These are phyloP conservation scores for Salix suchowensis DNA, from an alignment of 345 rosid genomes.

Conservation along the genomic window DNA sequence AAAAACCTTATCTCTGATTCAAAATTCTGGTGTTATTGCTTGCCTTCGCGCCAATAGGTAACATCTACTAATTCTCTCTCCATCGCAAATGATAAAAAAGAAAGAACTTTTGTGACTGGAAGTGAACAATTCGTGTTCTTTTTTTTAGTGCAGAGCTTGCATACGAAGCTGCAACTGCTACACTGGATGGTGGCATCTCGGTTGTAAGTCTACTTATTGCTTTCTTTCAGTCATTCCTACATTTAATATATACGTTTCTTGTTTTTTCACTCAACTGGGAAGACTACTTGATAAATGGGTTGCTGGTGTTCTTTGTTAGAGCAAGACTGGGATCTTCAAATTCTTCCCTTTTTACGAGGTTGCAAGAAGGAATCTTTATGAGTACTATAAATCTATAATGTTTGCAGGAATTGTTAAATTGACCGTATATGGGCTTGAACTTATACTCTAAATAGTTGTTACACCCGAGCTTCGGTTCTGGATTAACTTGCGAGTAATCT, in stretches of 20 bases:
- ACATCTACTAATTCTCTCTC: background rate
- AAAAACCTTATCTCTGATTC: constrained; percentile 30
- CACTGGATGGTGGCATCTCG: constrained; percentile 49
- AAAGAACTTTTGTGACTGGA: background rate
- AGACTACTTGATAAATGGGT: too few relatives aligned
- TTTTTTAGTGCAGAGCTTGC: constrained; percentile 45
- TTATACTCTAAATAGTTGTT: too few relatives aligned
- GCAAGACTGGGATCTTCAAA: too few relatives aligned
- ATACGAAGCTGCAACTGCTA: constrained; percentile 50
- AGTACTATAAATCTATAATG: too few relatives aligned
- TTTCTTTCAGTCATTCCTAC: too few relatives aligned
- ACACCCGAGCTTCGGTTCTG: too few relatives aligned
- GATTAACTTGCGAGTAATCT: too few relatives aligned
- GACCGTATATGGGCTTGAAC: too few relatives aligned
- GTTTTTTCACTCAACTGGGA: background rate
- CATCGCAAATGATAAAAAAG: background rate
- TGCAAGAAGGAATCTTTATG: too few relatives aligned
- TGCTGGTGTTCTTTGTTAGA: too few relatives aligned
- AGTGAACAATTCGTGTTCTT: background rate
- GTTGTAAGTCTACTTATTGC: constrained; percentile 37
- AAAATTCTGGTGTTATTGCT: constrained; percentile 47
- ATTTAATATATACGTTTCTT: background rate
- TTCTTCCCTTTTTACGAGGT: too few relatives aligned
- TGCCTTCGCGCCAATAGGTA: constrained; percentile 49
- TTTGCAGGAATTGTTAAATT: too few relatives aligned